Conservation (phyloP, 352 stramenopile genomes). For the Phytopythium montanum region DNA sequence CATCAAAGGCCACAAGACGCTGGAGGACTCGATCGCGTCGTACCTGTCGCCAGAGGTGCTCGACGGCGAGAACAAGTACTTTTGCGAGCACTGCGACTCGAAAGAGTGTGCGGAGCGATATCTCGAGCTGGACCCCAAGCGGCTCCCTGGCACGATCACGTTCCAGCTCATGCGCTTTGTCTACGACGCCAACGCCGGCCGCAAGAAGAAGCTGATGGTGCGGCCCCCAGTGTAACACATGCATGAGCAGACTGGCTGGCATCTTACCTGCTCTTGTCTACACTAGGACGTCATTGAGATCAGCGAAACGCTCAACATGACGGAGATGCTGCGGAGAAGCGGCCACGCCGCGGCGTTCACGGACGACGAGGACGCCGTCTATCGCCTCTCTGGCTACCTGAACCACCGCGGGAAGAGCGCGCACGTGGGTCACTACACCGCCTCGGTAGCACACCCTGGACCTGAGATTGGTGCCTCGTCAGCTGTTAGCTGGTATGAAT, state of each 20-base stretch:
- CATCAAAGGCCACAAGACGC: slow-evolving; percentile 76
- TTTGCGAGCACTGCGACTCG: slow-evolving; percentile 65
- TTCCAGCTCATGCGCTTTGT: slow-evolving; percentile 86
- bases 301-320: slow-evolving; percentile 75
- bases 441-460: slow-evolving; percentile 62
- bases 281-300: slow-evolving; percentile 86
- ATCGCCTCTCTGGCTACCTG: slow-evolving; percentile 71
- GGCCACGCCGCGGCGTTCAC: slow-evolving; percentile 37
- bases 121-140: slow-evolving; percentile 55
- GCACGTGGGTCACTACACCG: slow-evolving; percentile 84
- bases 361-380: slow-evolving; percentile 39
- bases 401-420: slow-evolving; percentile 83
- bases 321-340: slow-evolving; percentile 43
- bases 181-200: slow-evolving; percentile 65
- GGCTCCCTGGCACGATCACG: slow-evolving; percentile 64
- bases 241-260: no score
- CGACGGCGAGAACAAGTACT: slow-evolving; percentile 87
- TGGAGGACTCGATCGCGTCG: slow-evolving; percentile 66
- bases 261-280: background rate
- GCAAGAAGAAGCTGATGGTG: slow-evolving; percentile 87
- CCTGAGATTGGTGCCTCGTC: slow-evolving; percentile 7
- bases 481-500: slow-evolving; percentile 68
- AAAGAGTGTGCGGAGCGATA: slow-evolving; percentile 79
- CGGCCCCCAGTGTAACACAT: no score
- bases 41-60: slow-evolving; percentile 74